Percentiles rank a stretch among this genome's conserved stretches.
Conservation (phyloP, 2,329 filamentous ascomycete genomes). For the Botrytis byssoidea region DNA sequence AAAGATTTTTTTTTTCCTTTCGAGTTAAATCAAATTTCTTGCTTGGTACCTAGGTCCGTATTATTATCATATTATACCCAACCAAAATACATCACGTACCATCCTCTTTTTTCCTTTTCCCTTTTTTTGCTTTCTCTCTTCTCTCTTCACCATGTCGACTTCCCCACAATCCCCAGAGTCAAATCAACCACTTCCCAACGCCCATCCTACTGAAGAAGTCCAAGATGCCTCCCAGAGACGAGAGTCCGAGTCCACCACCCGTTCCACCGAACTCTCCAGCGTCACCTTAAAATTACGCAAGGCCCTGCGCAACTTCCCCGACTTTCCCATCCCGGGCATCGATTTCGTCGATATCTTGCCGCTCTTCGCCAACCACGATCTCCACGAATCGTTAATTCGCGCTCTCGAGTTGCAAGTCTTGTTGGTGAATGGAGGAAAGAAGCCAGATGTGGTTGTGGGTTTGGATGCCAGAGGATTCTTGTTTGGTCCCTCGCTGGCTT, state of each 20-base stretch:
- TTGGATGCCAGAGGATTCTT: constrained; percentile 94
- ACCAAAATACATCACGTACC: not conserved
- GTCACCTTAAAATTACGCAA: constrained; percentile 68
- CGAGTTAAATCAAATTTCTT: not conserved
- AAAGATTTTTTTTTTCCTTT: constrained; percentile 1
- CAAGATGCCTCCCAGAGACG: constrained; percentile 38
- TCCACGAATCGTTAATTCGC: constrained; percentile 75
- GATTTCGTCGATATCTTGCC: constrained; percentile 98
- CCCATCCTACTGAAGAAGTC: constrained; percentile 19
- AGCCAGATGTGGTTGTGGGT: constrained; percentile 87
- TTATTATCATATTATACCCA: not conserved
- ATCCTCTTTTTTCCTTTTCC: not conserved
- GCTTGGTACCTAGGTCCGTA: not conserved
- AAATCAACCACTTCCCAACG: constrained; percentile 18
- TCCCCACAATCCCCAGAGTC: constrained; percentile 26
- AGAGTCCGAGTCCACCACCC: constrained; percentile 37
- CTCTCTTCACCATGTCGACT: constrained; percentile 37
- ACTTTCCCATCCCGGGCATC: constrained; percentile 91
- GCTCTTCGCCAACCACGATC: constrained; percentile 75
- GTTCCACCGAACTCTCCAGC: constrained; percentile 40
- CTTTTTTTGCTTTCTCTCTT: constrained; percentile 28
- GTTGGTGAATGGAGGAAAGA: constrained; percentile 57
- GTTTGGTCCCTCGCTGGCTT: constrained; percentile 85
- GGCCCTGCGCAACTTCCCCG: constrained; percentile 79
- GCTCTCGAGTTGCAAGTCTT: constrained; percentile 82